Base-by-base conservation (phyloP, 495 filamentous ascomycete genomes). In the Schizothecium vesticola region DNA sequence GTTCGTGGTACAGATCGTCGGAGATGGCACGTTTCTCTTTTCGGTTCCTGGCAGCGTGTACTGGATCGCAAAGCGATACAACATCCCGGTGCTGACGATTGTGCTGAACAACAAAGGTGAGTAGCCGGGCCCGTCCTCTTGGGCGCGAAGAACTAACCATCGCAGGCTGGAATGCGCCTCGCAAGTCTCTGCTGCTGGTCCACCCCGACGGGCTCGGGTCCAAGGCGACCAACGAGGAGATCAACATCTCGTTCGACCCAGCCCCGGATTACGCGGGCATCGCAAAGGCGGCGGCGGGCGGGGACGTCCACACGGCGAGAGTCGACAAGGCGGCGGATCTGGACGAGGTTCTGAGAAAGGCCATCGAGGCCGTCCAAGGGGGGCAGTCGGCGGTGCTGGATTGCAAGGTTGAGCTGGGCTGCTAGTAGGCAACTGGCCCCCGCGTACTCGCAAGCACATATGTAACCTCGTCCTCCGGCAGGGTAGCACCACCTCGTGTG, bases 1-100 rank as follows among this genome's bases (percentile, higher is more conserved):
- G 72, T 97, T 98, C 72, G 92, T 98, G 3, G 91, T 91, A 66
- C 93, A 97, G 70, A 90, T 98, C 58, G 94, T 97, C 1, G 94
- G 94, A 21, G 94, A 98, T 65, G 94, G 94, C 12, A 95, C 93
- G 0, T 98, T 87, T 77, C 83, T 98, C 5, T 98, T 98, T 76
- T 87, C 87, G 24, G 90, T 98, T 0, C 94, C 94, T 0, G 91
- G 92, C 0, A 91, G 88, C 24, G 93, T 97, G 22, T 97, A 97
- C 80, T 98, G 94, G 94, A 94, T 98, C 66, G 81, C 89, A 3
- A 84, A 88, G 71, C 86, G 94, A 19, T 98, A 98, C 76, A 86
- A 88, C 23, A 94, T 97, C 63, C 94, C 94, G 0, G 84, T 97
- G 19, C 79, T 98, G 67, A 97, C 93, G 0, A 93, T 98, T 67